Evolutionary conservation across 2,329 filamentous ascomycete genomes (phyloP).

Genomic region (Penicillium olsonii): DNA sequence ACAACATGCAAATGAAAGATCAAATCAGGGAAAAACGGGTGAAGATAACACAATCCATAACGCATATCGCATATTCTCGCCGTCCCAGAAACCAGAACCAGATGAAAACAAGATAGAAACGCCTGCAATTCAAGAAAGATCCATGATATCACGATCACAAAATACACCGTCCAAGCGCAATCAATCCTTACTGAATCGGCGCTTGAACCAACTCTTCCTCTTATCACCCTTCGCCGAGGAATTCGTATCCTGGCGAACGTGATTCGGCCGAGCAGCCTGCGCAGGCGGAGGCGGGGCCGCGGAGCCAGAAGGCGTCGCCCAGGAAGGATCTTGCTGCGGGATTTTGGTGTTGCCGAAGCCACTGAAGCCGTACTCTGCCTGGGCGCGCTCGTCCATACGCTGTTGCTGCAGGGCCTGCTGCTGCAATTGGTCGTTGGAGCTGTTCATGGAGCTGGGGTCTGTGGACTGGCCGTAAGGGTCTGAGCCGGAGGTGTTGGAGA

Average conservation of each 20-base stretch:
- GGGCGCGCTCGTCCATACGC: conserved; percentile 41
- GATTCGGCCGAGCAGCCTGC: neutral
- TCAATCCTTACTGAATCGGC: conserved; percentile 67
- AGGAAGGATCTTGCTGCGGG: conserved; percentile 9
- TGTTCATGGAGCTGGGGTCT: conserved; percentile 91
- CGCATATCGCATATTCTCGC: conserved; percentile 3
- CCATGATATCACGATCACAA: neutral
- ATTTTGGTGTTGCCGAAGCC: conserved; percentile 45
- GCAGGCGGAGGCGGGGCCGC: conserved; percentile 9
- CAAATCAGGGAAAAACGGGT: neutral
- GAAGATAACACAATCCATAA: neutral
- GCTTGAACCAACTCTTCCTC: conserved; percentile 86
- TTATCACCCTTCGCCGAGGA: conserved; percentile 57
- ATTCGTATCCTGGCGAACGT: conserved; percentile 19
- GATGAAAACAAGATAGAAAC: neutral
- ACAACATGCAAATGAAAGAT: conserved; percentile 14
- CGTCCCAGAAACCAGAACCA: neutral
- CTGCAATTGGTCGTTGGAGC: conserved; percentile 75
- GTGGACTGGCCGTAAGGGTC: conserved; percentile 80
- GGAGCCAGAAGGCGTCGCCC: neutral
- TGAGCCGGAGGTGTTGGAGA: conserved; percentile 64
- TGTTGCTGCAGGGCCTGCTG: conserved; percentile 45
- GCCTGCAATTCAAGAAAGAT: neutral
- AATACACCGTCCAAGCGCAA: neutral
- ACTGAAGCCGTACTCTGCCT: conserved; percentile 65